Evolutionary conservation across 1,284 basidiomycete genomes (phyloP).

Genomic region (Meira miltonrushii): DNA sequence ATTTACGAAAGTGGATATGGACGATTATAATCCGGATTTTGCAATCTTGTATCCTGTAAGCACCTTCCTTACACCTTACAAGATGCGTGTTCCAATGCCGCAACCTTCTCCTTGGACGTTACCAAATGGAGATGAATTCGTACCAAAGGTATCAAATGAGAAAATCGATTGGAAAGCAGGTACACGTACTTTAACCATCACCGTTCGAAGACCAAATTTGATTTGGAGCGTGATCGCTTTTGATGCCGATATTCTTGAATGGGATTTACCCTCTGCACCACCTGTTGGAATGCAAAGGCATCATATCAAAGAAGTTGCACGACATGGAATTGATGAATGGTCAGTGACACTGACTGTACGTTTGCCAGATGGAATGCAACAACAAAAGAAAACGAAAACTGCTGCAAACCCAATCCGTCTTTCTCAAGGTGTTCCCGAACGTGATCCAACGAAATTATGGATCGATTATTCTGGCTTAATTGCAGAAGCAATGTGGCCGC

Average conservation of each 20-base stretch:
- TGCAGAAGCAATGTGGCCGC: slow-evolving; percentile 17
- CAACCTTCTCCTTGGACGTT: slow-evolving; percentile 35
- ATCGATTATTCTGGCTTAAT: slow-evolving; percentile 27
- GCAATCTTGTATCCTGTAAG: slow-evolving; percentile 64
- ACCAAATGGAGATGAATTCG: slow-evolving; percentile 55
- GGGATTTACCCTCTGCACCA: slow-evolving; percentile 59
- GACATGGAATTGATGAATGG: slow-evolving; percentile 70
- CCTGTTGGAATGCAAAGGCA: slow-evolving; percentile 64
- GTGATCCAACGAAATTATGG: slow-evolving; percentile 18
- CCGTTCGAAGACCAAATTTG: slow-evolving; percentile 72
- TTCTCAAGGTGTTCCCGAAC: not conserved
- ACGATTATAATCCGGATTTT: slow-evolving; percentile 45
- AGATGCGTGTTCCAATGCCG: slow-evolving; percentile 62
- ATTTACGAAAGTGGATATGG: slow-evolving; percentile 35
- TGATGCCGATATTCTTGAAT: slow-evolving; percentile 79
- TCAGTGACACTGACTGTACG: slow-evolving; percentile 67
- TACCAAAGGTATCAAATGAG: slow-evolving; percentile 63
- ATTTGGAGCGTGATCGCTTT: slow-evolving; percentile 92
- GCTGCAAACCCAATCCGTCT: slow-evolving; percentile 11
- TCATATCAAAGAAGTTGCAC: slow-evolving; percentile 83
- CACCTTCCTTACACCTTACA: slow-evolving; percentile 73
- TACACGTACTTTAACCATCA: slow-evolving; percentile 67
- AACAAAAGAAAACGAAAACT: slow-evolving; percentile 2
- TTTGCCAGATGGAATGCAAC: slow-evolving; percentile 51
- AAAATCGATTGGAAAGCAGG: slow-evolving; percentile 60